Evolutionary conservation across 129 eudicot genomes (phyloP), one percentile per base, ranked within the genome.

Genomic region (Pittosporum tobira): DNA sequence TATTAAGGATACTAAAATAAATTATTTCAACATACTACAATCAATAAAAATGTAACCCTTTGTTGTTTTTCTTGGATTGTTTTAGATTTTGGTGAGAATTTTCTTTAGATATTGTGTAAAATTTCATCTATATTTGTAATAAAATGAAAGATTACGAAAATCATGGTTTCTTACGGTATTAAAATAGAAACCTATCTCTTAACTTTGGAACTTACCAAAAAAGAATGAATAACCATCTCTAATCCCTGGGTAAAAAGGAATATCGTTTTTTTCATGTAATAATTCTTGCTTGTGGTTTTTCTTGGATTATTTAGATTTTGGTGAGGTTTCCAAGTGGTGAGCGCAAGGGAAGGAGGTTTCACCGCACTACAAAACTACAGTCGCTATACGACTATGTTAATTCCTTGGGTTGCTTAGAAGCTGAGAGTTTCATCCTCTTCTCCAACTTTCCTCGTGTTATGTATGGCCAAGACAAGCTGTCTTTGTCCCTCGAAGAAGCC

Each of bases 301-400:
- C 9, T 55, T 31, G 26, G 19, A 30, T 31, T 2, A 29, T 31
- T 13, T 61, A 93, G 99, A 94, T 93, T 27, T 77, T 87, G 82
- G 94, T 93, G 63, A 77, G 99, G 54, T 77, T 93, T 47, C 99
- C 99, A 23, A 80, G 79, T 63, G 99, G 99, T 55, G 94, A 87
- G 51, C 81, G 99, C 46, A 87, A 87, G 62, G 99, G 67, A 47
- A 84, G 99, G 71, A 69, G 94, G 67, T 87, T 93, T 50, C 85
- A 74, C 38, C 77, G 72, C 51, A 76, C 64, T 23, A 59, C 85
- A 64, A 81, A 79, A 6, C 65, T 93, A 69, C 85, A 87, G 62
- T 69, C 85, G 48, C 73, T 93, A 57, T 93, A 93, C 16, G 96
- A 93, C 79, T 93, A 78, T 75, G 80, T 93, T 20, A 96, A 93